A percentile compares a stretch with the other conserved stretches of the same genome.
Conservation (phyloP, 768 basidiomycete species). For the Dentipellis fragilis region DNA sequence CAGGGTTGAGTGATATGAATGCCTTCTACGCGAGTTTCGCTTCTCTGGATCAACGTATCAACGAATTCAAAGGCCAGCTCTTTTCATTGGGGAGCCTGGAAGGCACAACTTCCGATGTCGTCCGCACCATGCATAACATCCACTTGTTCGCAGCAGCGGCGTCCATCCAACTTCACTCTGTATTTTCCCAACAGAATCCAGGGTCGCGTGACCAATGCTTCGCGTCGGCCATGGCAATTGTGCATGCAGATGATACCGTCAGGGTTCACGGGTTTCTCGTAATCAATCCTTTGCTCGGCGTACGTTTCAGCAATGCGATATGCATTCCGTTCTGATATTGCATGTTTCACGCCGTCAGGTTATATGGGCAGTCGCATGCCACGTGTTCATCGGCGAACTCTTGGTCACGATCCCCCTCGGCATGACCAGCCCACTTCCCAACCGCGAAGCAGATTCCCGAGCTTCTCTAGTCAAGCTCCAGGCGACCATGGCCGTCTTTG, state of each 20-base stretch:
- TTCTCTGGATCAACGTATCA: conserved; percentile 20
- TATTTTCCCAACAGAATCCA: conserved; percentile 10
- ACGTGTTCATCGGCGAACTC: conserved; percentile 12
- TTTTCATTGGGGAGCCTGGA: conserved; percentile 11
- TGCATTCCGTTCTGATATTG: background rate
- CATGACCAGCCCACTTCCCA: background rate
- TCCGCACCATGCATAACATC: conserved; percentile 16
- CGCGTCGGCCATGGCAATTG: conserved; percentile 8
- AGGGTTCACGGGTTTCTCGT: conserved; percentile 1
- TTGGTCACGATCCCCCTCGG: conserved; percentile 3
- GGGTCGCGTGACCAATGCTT: conserved; percentile 13
- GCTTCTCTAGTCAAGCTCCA: conserved; percentile 9
- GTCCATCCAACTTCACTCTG: conserved; percentile 21
- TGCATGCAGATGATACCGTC: conserved; percentile 2
- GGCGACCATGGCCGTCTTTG: conserved; percentile 4
- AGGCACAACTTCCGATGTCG: conserved; percentile 3
- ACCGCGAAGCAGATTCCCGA: conserved; percentile 7
- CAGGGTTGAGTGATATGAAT: conserved; percentile 7
- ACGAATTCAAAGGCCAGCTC: conserved; percentile 18
- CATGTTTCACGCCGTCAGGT: background rate
- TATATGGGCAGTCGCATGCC: conserved; percentile 9
- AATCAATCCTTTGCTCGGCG: conserved; percentile 4
- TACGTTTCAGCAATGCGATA: background rate
- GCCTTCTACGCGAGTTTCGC: conserved; percentile 17
- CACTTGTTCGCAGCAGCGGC: conserved; percentile 19